These are phyloP conservation scores for Macrocybe gigantea DNA, from an alignment of 768 basidiomycete species.

Conservation along the genomic window DNA sequence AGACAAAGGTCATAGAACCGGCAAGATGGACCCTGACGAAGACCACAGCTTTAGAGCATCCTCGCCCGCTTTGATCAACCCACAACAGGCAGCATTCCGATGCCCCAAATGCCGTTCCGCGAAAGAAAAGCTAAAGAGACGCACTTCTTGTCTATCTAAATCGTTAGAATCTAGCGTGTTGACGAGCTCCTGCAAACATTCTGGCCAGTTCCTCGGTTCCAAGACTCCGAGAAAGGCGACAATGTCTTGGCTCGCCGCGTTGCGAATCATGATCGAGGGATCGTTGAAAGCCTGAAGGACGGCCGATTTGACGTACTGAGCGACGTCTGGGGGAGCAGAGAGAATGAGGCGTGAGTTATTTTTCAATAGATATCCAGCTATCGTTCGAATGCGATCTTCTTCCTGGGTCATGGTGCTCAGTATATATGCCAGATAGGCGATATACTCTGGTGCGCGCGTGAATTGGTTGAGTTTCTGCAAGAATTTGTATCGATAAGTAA, in stretches of 20 bases:
- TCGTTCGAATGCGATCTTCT: constrained; percentile 89
- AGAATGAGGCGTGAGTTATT: constrained; percentile 85
- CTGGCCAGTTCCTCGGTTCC: constrained; percentile 92
- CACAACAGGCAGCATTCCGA: neutral
- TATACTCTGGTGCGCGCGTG: constrained; percentile 87
- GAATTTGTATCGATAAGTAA: constrained; percentile 12
- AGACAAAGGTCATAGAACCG: constrained; percentile 2
- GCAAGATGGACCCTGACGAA: neutral
- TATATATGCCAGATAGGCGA: constrained; percentile 94
- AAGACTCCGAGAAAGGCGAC: constrained; percentile 83
- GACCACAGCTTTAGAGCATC: neutral
- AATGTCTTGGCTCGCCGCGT: constrained; percentile 90
- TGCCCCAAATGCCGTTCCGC: neutral
- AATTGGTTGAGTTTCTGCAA: constrained; percentile 80
- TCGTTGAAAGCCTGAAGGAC: constrained; percentile 82
- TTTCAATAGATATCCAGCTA: constrained; percentile 96
- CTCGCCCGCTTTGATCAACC: neutral
- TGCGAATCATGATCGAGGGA: constrained; percentile 80
- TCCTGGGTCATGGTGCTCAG: constrained; percentile 75
- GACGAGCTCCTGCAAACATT: constrained; percentile 84
- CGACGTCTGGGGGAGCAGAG: constrained; percentile 57
- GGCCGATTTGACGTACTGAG: constrained; percentile 67
- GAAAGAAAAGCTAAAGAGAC: constrained; percentile 16
- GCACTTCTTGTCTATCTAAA: constrained; percentile 80
- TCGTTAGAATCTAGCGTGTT: constrained; percentile 72